A percentile compares a stretch with the other conserved stretches of the same genome.
These are phyloP conservation scores for Xylaria palmicola DNA, from an alignment of 495 filamentous ascomycete species.

Conservation along the genomic window DNA sequence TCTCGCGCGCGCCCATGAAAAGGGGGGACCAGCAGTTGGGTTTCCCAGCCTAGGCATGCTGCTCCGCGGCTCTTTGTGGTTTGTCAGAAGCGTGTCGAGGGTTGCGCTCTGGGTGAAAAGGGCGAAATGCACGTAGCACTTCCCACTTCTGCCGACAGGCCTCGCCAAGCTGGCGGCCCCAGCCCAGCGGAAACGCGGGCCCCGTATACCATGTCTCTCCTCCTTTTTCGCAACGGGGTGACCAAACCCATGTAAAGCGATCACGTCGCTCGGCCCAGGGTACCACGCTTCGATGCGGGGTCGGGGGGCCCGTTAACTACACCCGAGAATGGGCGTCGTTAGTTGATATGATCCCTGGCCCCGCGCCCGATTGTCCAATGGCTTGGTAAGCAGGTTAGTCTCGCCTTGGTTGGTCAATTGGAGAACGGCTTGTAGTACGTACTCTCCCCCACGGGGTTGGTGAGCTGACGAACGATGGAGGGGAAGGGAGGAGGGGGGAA, in stretches of 20 bases:
- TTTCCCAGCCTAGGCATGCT: not conserved
- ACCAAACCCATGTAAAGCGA: too few relatives aligned
- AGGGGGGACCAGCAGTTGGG: not conserved
- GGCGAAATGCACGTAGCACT: not conserved
- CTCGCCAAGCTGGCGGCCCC: conserved; percentile 6
- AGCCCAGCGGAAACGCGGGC: conserved; percentile 2
- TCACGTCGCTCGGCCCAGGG: too few relatives aligned
- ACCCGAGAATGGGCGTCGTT: not conserved
- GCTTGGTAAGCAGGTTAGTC: conserved; percentile 1
- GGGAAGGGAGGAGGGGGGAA: not conserved
- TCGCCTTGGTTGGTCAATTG: conserved; percentile 7
- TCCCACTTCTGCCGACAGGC: conserved; percentile 1
- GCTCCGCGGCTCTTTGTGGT: not conserved
- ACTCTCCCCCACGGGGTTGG: not conserved
- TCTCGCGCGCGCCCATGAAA: not conserved
- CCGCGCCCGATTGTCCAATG: conserved; percentile 8
- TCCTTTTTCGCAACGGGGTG: too few relatives aligned
- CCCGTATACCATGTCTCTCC: not conserved
- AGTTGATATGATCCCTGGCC: conserved; percentile 1
- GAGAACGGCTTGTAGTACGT: not conserved
- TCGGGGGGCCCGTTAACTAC: not conserved
- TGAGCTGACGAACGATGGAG: conserved; percentile 5
- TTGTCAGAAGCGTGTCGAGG: not conserved
- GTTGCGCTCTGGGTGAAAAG: not conserved
- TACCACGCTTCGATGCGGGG: conserved; percentile 2